These are phyloP conservation scores for Pugionium cornutum DNA, from an alignment of 345 rosid genomes.

Conservation along the genomic window DNA sequence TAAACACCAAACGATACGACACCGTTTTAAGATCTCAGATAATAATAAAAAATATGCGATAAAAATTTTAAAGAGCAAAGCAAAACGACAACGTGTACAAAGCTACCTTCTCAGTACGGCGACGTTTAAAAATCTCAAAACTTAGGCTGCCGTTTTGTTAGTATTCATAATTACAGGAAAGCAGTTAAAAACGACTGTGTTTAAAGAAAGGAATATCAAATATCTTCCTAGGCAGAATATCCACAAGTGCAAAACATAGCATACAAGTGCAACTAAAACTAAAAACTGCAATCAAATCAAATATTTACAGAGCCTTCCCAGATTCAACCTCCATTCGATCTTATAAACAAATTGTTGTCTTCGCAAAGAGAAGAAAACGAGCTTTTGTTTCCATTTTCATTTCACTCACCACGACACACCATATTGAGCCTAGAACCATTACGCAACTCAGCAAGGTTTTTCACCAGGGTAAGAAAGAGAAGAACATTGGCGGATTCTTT, in stretches of 20 bases:
- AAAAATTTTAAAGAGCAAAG: not conserved
- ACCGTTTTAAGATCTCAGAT: not conserved
- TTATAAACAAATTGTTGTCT: constrained; percentile 34
- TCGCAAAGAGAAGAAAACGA: constrained; percentile 21
- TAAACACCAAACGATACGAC: not conserved
- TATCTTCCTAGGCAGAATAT: not conserved
- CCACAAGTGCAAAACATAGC: constrained; percentile 20
- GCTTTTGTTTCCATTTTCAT: constrained; percentile 18
- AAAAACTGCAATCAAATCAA: constrained; percentile 13
- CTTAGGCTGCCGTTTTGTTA: too few relatives aligned
- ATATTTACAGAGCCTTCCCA: constrained; percentile 35
- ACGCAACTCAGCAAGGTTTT: constrained; percentile 3
- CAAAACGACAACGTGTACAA: not conserved
- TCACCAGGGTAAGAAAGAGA: constrained; percentile 2
- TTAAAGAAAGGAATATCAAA: too few relatives aligned
- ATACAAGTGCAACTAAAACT: constrained; percentile 17
- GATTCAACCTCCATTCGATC: constrained; percentile 30
- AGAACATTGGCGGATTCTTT: not conserved
- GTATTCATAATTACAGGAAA: too few relatives aligned
- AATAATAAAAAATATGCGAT: too few relatives aligned
- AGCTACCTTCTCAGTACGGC: too few relatives aligned
- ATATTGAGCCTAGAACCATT: constrained; percentile 1
- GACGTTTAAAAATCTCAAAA: not conserved
- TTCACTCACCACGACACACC: constrained; percentile 22
- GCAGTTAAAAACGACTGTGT: too few relatives aligned